These are phyloP conservation scores for Porogramme epimiltina DNA, from an alignment of 1,284 basidiomycete genomes.

Conservation along the genomic window DNA sequence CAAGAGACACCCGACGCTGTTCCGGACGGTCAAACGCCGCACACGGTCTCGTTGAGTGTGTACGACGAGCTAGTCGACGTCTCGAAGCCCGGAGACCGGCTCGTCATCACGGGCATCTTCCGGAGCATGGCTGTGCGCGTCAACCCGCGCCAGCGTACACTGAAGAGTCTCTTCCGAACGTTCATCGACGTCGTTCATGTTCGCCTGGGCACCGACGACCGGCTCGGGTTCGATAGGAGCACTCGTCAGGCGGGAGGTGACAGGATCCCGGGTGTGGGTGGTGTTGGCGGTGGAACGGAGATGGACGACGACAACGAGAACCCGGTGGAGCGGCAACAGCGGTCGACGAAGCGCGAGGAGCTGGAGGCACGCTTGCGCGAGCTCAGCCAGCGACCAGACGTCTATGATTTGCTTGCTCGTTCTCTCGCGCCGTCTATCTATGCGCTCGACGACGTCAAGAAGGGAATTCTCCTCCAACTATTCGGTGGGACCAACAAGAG, in stretches of 20 bases:
- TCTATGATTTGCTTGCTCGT: constrained; percentile 86
- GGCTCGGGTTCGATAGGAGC: constrained; percentile 80
- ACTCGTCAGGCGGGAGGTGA: constrained; percentile 78
- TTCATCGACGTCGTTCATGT: constrained; percentile 96
- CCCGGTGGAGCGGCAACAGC: constrained; percentile 40
- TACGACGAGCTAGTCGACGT: constrained; percentile 98
- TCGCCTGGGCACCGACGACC: constrained; percentile 70
- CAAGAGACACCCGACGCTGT: constrained; percentile 98
- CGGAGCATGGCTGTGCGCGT: constrained; percentile 91
- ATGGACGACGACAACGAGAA: constrained; percentile 51
- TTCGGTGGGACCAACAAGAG: constrained; percentile 99
- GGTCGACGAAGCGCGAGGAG: constrained; percentile 54
- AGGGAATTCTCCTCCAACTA: constrained; percentile 93
- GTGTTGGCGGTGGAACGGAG: constrained; percentile 72
- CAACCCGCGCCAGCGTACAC: constrained; percentile 87
- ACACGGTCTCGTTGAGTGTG: constrained; percentile 93
- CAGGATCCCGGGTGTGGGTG: constrained; percentile 78
- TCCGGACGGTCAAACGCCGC: constrained; percentile 97
- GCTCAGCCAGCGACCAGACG: constrained; percentile 76
- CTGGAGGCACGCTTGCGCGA: constrained; percentile 64
- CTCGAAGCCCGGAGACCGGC: constrained; percentile 91
- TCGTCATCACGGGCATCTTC: constrained; percentile 94
- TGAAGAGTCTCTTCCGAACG: constrained; percentile 97
- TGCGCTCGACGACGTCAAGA: constrained; percentile 99
- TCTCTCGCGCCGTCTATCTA: constrained; percentile 95